phyloP scores from a whole-genome alignment of 371 early-diverging fungal genomes.

The Mycotypha africana region DNA sequence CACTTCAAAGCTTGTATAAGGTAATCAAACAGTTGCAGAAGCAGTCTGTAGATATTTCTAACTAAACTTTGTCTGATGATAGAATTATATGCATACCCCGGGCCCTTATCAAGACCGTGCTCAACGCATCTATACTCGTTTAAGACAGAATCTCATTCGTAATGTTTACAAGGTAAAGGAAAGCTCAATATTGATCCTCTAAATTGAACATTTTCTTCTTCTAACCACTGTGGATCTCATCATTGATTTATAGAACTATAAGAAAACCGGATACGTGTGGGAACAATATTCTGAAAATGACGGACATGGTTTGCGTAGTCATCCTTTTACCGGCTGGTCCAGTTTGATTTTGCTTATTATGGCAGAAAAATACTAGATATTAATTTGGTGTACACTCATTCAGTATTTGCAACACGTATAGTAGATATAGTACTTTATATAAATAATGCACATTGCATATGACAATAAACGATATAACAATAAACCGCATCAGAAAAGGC shows the following conservation, averaged over 20 bases:
- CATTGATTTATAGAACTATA: slow-evolving; percentile 53
- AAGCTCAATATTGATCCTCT: too few relatives aligned
- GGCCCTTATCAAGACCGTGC: slow-evolving; percentile 72
- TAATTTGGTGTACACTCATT: too few relatives aligned
- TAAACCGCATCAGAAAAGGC: too few relatives aligned
- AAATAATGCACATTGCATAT: too few relatives aligned
- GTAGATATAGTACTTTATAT: too few relatives aligned
- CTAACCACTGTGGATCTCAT: not conserved
- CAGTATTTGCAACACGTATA: too few relatives aligned
- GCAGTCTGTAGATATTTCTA: not conserved
- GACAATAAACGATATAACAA: too few relatives aligned
- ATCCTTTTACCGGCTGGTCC: slow-evolving; percentile 97
- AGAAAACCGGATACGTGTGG: slow-evolving; percentile 84
- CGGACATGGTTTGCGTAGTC: slow-evolving; percentile 81
- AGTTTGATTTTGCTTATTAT: slow-evolving; percentile 81
- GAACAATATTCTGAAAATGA: slow-evolving; percentile 84
- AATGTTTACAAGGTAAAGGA: slow-evolving; percentile 70
- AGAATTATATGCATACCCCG: slow-evolving; percentile 63
- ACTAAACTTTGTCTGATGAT: not conserved
- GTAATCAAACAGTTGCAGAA: slow-evolving; percentile 19
- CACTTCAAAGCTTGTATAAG: slow-evolving; percentile 66
- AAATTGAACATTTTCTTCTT: too few relatives aligned
- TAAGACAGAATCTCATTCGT: slow-evolving; percentile 72
- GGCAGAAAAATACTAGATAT: slow-evolving; percentile 51
- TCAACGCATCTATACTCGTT: slow-evolving; percentile 61